These are phyloP conservation scores for Ophiostoma australiae DNA, from an alignment of 2,329 filamentous ascomycete genomes.

Conservation along the genomic window DNA sequence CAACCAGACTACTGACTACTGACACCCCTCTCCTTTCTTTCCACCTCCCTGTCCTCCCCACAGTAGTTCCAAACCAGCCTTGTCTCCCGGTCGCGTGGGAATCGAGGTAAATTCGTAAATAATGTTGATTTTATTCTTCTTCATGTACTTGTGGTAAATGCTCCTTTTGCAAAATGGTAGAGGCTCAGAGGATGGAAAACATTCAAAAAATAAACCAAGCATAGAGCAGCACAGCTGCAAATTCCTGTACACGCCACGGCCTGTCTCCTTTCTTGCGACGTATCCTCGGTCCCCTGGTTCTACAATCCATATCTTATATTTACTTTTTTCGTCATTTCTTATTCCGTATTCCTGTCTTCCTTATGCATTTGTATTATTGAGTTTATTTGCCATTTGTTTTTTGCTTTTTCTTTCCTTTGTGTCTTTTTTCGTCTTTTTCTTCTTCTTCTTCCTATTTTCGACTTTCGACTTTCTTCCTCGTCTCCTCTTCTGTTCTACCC, in stretches of 20 bases:
- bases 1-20: neutral
- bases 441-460: neutral
- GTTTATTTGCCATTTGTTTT: neutral
- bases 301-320: neutral
- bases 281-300: neutral
- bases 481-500: neutral
- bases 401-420: neutral
- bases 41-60: conserved; percentile 18
- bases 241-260: neutral
- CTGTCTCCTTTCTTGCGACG: neutral
- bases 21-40: conserved; percentile 17
- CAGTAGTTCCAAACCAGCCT: conserved; percentile 24
- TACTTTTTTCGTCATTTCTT: neutral
- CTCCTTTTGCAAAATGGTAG: too few species aligned
- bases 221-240: neutral
- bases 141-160: too few species aligned
- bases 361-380: neutral
- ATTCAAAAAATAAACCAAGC: too few species aligned
- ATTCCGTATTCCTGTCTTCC: neutral
- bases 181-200: too few species aligned
- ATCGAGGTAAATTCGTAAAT: neutral
- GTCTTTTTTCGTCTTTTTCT: neutral
- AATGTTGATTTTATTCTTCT: neutral
- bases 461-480: neutral
- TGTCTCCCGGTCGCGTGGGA: conserved; percentile 24